Conservation (phyloP, 441 rosid genomes). For the Populus hybrid region DNA sequence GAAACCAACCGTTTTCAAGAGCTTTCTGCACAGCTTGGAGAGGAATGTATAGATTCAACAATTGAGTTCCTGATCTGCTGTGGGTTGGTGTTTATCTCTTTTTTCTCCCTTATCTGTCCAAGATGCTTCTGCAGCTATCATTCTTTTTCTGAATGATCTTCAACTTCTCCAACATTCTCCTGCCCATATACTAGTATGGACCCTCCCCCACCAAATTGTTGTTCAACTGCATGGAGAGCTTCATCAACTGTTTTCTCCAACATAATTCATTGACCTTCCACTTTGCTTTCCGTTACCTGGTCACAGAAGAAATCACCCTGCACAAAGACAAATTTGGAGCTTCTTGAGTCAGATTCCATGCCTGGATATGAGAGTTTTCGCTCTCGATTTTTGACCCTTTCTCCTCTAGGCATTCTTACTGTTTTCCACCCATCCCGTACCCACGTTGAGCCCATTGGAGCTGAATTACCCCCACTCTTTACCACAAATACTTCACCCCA, state of each 20-base stretch:
- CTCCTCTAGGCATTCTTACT: slow-evolving; percentile 78
- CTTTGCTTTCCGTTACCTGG: slow-evolving; percentile 53
- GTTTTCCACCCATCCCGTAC: slow-evolving; percentile 45
- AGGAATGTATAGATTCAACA: slow-evolving; percentile 41
- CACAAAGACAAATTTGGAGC: slow-evolving; percentile 75
- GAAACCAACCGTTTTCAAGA: slow-evolving; percentile 58
- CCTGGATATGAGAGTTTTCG: slow-evolving; percentile 85
- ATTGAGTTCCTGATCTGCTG: slow-evolving; percentile 49
- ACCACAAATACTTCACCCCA: slow-evolving; percentile 42
- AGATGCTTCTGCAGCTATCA: slow-evolving; percentile 46
- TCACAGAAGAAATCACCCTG: slow-evolving; percentile 53
- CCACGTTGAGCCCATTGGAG: slow-evolving; percentile 44
- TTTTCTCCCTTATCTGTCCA: slow-evolving; percentile 49
- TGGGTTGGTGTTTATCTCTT: slow-evolving; percentile 32
- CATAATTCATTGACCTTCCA: slow-evolving; percentile 40
- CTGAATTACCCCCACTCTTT: slow-evolving; percentile 36
- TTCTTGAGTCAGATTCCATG: slow-evolving; percentile 81
- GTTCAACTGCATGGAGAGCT: slow-evolving; percentile 37
- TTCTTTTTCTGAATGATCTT: slow-evolving; percentile 43
- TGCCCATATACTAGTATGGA: slow-evolving; percentile 37
- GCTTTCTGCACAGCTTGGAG: slow-evolving; percentile 66
- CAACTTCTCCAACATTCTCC: slow-evolving; percentile 38
- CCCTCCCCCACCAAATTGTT: slow-evolving; percentile 38
- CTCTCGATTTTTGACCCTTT: slow-evolving; percentile 73
- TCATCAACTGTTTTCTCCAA: slow-evolving; percentile 58